phyloP scores from a whole-genome alignment of 495 filamentous ascomycete species.

The Podospora appendiculata region DNA sequence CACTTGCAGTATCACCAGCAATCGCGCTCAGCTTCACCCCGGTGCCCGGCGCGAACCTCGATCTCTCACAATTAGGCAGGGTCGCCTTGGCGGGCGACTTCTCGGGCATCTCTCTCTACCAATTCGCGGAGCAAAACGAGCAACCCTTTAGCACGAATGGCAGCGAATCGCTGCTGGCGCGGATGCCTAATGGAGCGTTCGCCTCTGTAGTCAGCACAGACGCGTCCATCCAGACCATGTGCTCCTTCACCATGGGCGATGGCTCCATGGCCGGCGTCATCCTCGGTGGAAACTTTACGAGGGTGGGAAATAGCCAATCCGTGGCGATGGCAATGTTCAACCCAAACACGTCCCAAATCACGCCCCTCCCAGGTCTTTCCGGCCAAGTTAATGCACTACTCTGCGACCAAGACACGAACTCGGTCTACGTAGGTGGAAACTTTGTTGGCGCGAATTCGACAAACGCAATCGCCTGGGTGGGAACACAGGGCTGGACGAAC shows the following conservation, averaged over 20 bases:
- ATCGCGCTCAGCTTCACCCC: slow-evolving; percentile 63
- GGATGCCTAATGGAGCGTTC: slow-evolving; percentile 81
- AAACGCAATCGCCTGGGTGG: slow-evolving; percentile 83
- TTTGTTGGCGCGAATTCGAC: slow-evolving; percentile 73
- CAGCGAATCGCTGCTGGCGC: slow-evolving; percentile 70
- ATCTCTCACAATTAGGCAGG: slow-evolving; percentile 72
- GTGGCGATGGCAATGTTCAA: slow-evolving; percentile 76
- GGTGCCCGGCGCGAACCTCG: slow-evolving; percentile 68
- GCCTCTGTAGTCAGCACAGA: slow-evolving; percentile 66
- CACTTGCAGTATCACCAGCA: slow-evolving; percentile 35
- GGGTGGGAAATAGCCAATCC: slow-evolving; percentile 64
- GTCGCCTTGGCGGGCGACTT: slow-evolving; percentile 89
- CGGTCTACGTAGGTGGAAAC: slow-evolving; percentile 84
- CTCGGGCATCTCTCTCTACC: slow-evolving; percentile 80
- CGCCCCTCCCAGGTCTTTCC: slow-evolving; percentile 65
- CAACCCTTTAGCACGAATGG: slow-evolving; percentile 59
- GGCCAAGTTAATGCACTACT: slow-evolving; percentile 74
- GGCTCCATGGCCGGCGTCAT: slow-evolving; percentile 67
- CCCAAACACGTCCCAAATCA: slow-evolving; percentile 56
- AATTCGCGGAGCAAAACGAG: slow-evolving; percentile 73
- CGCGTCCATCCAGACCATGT: slow-evolving; percentile 79
- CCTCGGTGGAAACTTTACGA: slow-evolving; percentile 95
- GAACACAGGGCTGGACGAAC: slow-evolving; percentile 67
- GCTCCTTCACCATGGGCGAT: slow-evolving; percentile 62
- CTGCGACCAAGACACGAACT: slow-evolving; percentile 75